Base-by-base conservation (phyloP, 1,284 basidiomycete species). In the Exobasidium rhododendri region DNA sequence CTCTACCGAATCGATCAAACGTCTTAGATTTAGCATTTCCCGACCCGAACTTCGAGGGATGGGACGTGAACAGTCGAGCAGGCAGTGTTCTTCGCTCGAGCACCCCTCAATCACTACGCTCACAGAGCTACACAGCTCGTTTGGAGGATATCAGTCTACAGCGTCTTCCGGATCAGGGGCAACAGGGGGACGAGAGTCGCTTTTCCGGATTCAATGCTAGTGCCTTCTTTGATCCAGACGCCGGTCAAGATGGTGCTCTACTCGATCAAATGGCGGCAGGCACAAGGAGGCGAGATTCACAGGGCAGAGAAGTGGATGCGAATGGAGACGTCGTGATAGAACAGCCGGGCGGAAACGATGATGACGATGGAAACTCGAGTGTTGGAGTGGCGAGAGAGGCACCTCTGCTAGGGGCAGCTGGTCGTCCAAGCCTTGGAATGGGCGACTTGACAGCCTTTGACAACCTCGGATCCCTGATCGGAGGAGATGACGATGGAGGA, bases 11-110 rank as follows among this genome's bases (percentile, higher is more conserved):
- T 3, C 86, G 85, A 63, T 86, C 85, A 47, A 82, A 91, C 28
- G 89, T 91, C 69, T 82, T 91, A 51, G 89, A 92, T 74, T 82
- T 91, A 17, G 82, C 91, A n/a, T 82, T 92, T 28, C 89, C 90
- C 1, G 89, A 92, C 73, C 71, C 71, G 40, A 64, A 65, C 10
- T 65, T 74, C 51, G 67, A 69, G 57, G 68, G 69, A 45, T 77
- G 68, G 62, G 71, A 70, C 56, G 57, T 43, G 24, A 56, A 63
- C 43, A 46, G 22, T 52, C 43, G 1, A 20, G 53, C 44, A 13
- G 59, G n/a, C 28, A 28, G 51, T 14, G 51, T 26, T 13, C 7
- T 10, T 40, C 7, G 35, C 7, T 26, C 14, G 28, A 26, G 24
- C 13, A 4, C 20, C 14, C n/a, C 20, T 24, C 26, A 13, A 13